Evolutionary conservation across 768 basidiomycete species (phyloP), one percentile per base, ranked within the genome.

Genomic region (Collybia nuda): DNA sequence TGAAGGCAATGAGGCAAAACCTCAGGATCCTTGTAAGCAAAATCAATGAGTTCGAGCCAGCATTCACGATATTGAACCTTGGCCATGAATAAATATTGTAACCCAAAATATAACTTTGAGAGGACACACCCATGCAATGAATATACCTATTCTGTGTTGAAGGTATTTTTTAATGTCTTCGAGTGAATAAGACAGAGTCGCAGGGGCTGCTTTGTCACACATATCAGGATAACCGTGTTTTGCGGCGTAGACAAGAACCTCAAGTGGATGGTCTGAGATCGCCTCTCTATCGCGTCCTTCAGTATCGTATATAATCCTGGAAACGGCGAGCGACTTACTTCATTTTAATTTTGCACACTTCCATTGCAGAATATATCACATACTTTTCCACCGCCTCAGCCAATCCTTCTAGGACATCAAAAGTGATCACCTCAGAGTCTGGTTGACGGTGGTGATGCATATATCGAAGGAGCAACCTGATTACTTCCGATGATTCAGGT

Each of bases 61-160:
- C n/a, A 19, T 19, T 45, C 44, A 22, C 44, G 44, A 45, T 45
- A 45, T 32, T 35, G 29, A 45, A 45, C 19, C 44, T 24, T 23
- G 15, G n/a, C 21, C 14, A 24, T n/a, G 41, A 14, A 17, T 28
- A n/a, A 11, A 32, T 5, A 3, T 14, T 32, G 14, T 11, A 5
- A 11, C 3, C 6, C 8, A 19, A 19, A 1, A n/a, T 12, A 41
- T 1, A 19, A 41, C 24, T n/a, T 12, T 5, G 1, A 2, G 24
- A n/a, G 18, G 15, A 46, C 44, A 17, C 17, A 46, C 44, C 44
- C 44, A 46, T 6, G 44, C 44, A 5, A 46, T 21, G 15, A 41
- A 24, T 12, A 41, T 19, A 17, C 17, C 23, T 18, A 18, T 21
- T 24, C 17, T 7, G 40, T 41, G 12, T 14, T 21, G 17, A 21